A percentile compares a stretch with the other conserved stretches of the same genome.
Evolutionary conservation across 148 eudicot genomes (phyloP).

Genomic region (Cornus controversa): DNA sequence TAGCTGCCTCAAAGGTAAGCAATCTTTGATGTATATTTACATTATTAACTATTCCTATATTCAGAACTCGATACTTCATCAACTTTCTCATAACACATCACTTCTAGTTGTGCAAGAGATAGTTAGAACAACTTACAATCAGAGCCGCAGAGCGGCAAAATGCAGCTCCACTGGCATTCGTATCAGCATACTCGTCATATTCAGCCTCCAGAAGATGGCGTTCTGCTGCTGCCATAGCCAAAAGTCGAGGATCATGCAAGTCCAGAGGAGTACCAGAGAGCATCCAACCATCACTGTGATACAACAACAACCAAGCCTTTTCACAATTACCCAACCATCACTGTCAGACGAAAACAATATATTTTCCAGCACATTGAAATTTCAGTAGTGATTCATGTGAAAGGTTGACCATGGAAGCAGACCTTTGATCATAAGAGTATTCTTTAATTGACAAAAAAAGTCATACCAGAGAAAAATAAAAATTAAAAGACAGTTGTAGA

Average conservation of each 20-base stretch:
- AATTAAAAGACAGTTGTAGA: not conserved
- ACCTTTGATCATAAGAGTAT: not conserved
- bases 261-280: slow-evolving; percentile 63
- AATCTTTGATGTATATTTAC: not conserved
- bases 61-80: not conserved
- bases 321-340: slow-evolving; percentile 58
- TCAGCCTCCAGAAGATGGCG: slow-evolving; percentile 66
- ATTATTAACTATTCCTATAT: not conserved
- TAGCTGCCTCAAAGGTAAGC: not conserved
- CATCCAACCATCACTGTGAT: slow-evolving; percentile 45
- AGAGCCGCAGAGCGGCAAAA: slow-evolving; percentile 84
- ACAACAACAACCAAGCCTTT: no score
- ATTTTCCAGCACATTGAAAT: not conserved
- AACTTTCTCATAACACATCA: not conserved
- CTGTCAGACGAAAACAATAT: slow-evolving; percentile 18
- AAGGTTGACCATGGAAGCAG: not conserved
- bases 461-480: not conserved
- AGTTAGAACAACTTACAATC: slow-evolving; percentile 45
- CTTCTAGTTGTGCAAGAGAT: not conserved
- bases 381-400: not conserved
- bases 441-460: not conserved
- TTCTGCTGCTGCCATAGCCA: slow-evolving; percentile 87
- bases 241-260: slow-evolving; percentile 67
- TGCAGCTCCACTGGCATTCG: slow-evolving; percentile 75
- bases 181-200: slow-evolving; percentile 75